Base-by-base conservation (phyloP, 257 asterid genomes). In the Handroanthus guayacan region DNA sequence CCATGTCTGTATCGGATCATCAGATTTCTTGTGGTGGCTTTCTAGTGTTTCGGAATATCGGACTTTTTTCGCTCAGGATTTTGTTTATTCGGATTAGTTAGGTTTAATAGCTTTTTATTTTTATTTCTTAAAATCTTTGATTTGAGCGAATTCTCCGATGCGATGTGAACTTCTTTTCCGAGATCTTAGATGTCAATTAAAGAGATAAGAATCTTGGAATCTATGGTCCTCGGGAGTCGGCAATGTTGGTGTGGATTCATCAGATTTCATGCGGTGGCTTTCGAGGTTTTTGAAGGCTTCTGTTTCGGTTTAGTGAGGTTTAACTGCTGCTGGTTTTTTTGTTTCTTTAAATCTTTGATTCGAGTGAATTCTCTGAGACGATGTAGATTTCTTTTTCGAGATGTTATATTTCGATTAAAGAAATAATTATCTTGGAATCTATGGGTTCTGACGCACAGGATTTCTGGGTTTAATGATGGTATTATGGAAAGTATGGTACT, bases 71-170 rank as follows among this genome's bases (percentile, higher is more conserved):
- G 71, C 51, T 69, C 16, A 44, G 25, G 66, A 13, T 17, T 50
- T 38, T 70, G 65, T 48, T 77, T 69, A 2, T 69, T 45, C 72
- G 76, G 71, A 77, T 45, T 76, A 52, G 39, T 6, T 62, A 57
- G 68, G 66, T 11, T 62, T 68, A 16, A 38, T 54, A 41, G 12
- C 5, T 44, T 16, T 12, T 44, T 43, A 13, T 5, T 41, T 61
- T 39, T 25, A 25, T 25, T 25, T 25, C 31, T 25, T 25, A 0
- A 25, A 25, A 9, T 67, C n/a, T 36, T 4, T 36, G 60, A 18
- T 18, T 41, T 36, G n/a, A 9, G 9, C 37, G 3, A 6, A 10
- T 62, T 62, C 13, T 43, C 47, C 20, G 9, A 43, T 1, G 36
- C 12, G 5, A 4, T 14, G 11, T 58, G 61, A 55, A 14, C 7